Base-by-base conservation (phyloP, 2,329 filamentous ascomycete genomes). In the Aspergillus amoenus region DNA sequence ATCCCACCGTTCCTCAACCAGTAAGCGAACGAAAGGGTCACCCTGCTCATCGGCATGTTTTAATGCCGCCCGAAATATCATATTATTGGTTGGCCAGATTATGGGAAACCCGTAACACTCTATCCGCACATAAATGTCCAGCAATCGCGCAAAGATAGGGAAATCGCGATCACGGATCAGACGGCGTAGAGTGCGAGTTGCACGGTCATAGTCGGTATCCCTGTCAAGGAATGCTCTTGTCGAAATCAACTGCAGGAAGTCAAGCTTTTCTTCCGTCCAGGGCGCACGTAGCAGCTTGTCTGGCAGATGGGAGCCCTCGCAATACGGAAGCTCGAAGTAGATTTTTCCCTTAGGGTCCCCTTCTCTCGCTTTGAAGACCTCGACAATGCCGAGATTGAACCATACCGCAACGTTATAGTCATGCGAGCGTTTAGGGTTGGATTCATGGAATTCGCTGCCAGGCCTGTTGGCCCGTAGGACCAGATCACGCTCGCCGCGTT, bases 221-320 rank as follows among this genome's bases (percentile, higher is more conserved):
- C 71, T 69, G 49, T 77, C 74, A n/a, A 76, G 65, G 39, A 73
- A 76, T 5, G 74, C 72, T 27, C 71, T 69, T 13, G 59, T 56
- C 1, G 72, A 67, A 0, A 79, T 60, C 0, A 79, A 58, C 13
- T 70, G 63, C 2, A 79, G 66, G 9, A 79, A 70, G 24, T 73
- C 69, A 5, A 78, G 64, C 40, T 76, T 74, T 7, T 68, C 55
- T 5, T 69, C 63, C 0, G 73, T 75, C 75, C 75, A 79, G 4
- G 76, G 74, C 0, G 62, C 44, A 7, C 62, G 55, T 3, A 79
- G 69, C 2, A 79, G 55, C 48, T 72, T 72, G 43, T 76, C 69
- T 0, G 76, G 76, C 42, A 79, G 71, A 6, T 69, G 67, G 3
- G 68, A 67, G 1, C 55, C 55, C 9, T 60, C 58, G 40, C 70